These are phyloP conservation scores for Hypoxylon fragiforme DNA, from an alignment of 495 filamentous ascomycete genomes.

Conservation along the genomic window DNA sequence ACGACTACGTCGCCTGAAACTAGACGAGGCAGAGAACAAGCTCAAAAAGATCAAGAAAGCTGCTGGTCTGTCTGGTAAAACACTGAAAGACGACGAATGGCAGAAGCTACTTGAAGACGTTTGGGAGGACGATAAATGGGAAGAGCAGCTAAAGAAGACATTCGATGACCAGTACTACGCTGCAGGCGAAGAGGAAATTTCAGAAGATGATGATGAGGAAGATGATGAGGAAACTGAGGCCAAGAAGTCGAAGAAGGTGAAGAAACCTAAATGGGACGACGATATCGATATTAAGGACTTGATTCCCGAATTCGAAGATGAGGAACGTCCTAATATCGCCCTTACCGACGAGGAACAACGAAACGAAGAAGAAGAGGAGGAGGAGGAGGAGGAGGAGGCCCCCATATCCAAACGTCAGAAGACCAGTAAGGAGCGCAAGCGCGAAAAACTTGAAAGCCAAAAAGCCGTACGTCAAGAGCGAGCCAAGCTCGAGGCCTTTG, in stretches of 20 bases:
- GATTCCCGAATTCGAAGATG: slow-evolving; percentile 79
- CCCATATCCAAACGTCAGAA: slow-evolving; percentile 59
- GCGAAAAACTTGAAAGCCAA: slow-evolving; percentile 71
- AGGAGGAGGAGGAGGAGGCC: slow-evolving; percentile 43
- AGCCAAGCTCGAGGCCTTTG: slow-evolving; percentile 80
- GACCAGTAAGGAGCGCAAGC: slow-evolving; percentile 63
- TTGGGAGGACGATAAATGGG: slow-evolving; percentile 87
- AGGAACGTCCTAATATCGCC: slow-evolving; percentile 54
- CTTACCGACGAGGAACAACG: slow-evolving; percentile 53
- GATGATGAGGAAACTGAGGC: slow-evolving; percentile 11
- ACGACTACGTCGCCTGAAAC: slow-evolving; percentile 79
- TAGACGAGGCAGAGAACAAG: slow-evolving; percentile 84
- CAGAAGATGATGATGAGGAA: slow-evolving; percentile 46
- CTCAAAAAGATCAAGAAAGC: slow-evolving; percentile 82
- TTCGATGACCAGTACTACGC: slow-evolving; percentile 92
- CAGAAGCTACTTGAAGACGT: slow-evolving; percentile 77
- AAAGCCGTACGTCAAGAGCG: slow-evolving; percentile 75
- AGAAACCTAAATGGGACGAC: slow-evolving; percentile 95
- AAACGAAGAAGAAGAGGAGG: slow-evolving; percentile 41
- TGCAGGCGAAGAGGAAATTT: slow-evolving; percentile 58
- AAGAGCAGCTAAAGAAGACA: slow-evolving; percentile 78
- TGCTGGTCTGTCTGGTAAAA: slow-evolving; percentile 72
- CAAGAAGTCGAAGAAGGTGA: slow-evolving; percentile 53
- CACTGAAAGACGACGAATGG: slow-evolving; percentile 77
- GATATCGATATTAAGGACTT: slow-evolving; percentile 96